These are phyloP conservation scores for Euphrasia arctica DNA, from an alignment of 305 asterid species.

Conservation along the genomic window DNA sequence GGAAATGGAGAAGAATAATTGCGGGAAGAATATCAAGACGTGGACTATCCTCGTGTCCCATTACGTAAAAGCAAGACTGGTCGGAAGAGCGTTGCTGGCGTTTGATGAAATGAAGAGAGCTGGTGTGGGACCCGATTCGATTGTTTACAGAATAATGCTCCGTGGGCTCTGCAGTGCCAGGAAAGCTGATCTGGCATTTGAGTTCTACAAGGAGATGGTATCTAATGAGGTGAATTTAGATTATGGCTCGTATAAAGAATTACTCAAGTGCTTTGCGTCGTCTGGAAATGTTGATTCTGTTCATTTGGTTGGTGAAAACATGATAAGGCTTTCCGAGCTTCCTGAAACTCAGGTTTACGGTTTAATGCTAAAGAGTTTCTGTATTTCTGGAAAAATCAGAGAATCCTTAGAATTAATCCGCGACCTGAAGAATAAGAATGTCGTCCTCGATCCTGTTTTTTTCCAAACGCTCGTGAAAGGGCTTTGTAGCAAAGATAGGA, in stretches of 20 bases:
- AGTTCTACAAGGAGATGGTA: slow-evolving; percentile 74
- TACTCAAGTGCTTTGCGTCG: slow-evolving; percentile 62
- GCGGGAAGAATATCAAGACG: slow-evolving; percentile 56
- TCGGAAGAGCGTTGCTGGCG: slow-evolving; percentile 54
- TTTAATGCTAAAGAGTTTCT: slow-evolving; percentile 62
- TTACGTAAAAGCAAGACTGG: slow-evolving; percentile 54
- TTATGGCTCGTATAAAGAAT: slow-evolving; percentile 33
- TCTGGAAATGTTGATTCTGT: slow-evolving; percentile 49
- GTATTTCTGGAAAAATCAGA: slow-evolving; percentile 61
- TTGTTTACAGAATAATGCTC: slow-evolving; percentile 52
- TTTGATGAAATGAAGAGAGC: slow-evolving; percentile 75
- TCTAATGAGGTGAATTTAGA: slow-evolving; percentile 47
- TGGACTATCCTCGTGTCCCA: slow-evolving; percentile 67
- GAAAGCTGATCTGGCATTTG: slow-evolving; percentile 63
- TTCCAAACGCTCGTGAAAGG: slow-evolving; percentile 69
- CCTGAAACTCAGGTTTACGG: slow-evolving; percentile 44
- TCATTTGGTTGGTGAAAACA: slow-evolving; percentile 48
- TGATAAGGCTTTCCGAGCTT: slow-evolving; percentile 45
- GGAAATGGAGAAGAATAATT: slow-evolving; percentile 57
- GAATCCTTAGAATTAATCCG: slow-evolving; percentile 80
- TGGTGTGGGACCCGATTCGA: slow-evolving; percentile 57
- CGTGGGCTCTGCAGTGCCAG: slow-evolving; percentile 50
- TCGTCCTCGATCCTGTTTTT: slow-evolving; percentile 41
- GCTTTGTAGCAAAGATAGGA: slow-evolving; percentile 62
- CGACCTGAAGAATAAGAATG: slow-evolving; percentile 49